Evolutionary conservation across 768 basidiomycete genomes (phyloP).

Genomic region (Pulveroboletus sp.): DNA sequence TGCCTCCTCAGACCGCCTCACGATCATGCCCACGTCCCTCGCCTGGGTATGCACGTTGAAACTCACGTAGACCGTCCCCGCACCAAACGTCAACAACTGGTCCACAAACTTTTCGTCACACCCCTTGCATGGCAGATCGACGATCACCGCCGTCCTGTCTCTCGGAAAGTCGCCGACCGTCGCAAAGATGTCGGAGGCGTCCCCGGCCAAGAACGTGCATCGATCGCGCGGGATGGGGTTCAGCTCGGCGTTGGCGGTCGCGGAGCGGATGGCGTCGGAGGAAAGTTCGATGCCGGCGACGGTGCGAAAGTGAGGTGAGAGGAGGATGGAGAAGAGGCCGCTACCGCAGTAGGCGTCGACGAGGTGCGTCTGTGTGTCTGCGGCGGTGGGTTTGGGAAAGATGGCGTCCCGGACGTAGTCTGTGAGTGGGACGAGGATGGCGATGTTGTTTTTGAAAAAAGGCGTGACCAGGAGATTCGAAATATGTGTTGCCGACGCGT

Average conservation of each 20-base stretch:
- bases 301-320: constrained; percentile 68
- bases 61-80: constrained; percentile 78
- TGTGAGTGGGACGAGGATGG: constrained; percentile 81
- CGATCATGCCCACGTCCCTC: constrained; percentile 76
- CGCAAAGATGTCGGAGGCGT: constrained; percentile 82
- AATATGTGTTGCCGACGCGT: constrained; percentile 72
- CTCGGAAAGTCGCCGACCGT: constrained; percentile 64
- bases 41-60: constrained; percentile 96
- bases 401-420: constrained; percentile 76
- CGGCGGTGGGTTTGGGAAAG: constrained; percentile 36
- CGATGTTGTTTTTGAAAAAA: constrained; percentile 99
- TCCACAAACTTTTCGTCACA: constrained; percentile 76
- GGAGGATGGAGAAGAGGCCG: constrained; percentile 82
- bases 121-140: constrained; percentile 94
- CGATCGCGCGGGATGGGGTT: constrained; percentile 56
- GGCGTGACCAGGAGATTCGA: constrained; percentile 81
- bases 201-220: constrained; percentile 70
- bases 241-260: constrained; percentile 60
- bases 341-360: constrained; percentile 94
- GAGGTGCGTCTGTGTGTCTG: constrained; percentile 73
- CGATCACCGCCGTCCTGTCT: constrained; percentile 61
- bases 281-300: constrained; percentile 90
- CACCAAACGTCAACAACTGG: constrained; percentile 70
- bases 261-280: constrained; percentile 61
- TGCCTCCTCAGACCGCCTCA: constrained; percentile 40